A percentile compares a stretch with the other conserved stretches of the same genome.
Evolutionary conservation across 148 eudicot genomes (phyloP).

Genomic region (Chenopodium berlandieri): DNA sequence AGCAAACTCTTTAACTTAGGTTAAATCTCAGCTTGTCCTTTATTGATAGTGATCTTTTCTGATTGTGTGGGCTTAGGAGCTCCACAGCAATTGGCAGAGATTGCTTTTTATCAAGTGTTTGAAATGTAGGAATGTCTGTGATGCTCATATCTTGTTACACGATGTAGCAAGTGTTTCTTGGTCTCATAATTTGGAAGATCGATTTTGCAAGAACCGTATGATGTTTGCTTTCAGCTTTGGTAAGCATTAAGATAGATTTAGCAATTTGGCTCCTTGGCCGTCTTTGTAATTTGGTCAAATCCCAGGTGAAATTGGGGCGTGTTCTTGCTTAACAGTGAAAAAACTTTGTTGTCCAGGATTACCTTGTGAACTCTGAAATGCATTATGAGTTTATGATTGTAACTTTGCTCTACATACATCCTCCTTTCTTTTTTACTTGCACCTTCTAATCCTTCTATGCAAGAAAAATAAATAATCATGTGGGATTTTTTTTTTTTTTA

Average conservation of each 20-base stretch:
- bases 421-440: no score
- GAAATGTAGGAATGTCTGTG: background rate
- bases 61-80: constrained; percentile 1
- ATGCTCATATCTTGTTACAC: constrained; percentile 3
- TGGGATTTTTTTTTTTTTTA: no score
- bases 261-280: background rate
- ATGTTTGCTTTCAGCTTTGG: background rate
- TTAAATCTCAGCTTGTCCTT: background rate
- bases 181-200: background rate
- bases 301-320: background rate
- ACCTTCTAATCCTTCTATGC: no score
- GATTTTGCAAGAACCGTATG: background rate
- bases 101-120: background rate
- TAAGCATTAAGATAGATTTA: background rate
- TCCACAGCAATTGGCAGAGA: background rate
- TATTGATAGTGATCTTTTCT: background rate
- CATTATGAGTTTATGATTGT: no score
- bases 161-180: constrained; percentile 1
- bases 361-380: no score
- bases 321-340: background rate
- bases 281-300: background rate
- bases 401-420: no score
- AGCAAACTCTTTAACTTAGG: background rate
- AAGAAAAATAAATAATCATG: no score
- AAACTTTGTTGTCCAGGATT: no score